These are phyloP conservation scores for Aspergillus bridgeri DNA, from an alignment of 495 filamentous ascomycete genomes.

Conservation along the genomic window DNA sequence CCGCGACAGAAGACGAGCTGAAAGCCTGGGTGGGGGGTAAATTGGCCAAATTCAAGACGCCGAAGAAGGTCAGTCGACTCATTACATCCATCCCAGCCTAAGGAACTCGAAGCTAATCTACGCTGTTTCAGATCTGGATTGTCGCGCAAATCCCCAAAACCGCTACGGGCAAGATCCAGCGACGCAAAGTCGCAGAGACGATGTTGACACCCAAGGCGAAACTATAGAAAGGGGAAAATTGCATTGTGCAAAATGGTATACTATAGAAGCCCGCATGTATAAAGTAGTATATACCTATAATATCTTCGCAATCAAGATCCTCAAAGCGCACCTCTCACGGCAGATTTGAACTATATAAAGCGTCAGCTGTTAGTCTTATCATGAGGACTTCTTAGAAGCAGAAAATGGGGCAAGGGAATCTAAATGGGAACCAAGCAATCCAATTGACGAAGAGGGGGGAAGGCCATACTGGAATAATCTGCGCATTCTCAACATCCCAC, in stretches of 20 bases:
- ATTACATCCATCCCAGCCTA: not conserved
- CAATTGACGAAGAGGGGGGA: not conserved
- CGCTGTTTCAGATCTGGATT: conserved; percentile 63
- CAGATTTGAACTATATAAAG: conserved; percentile 37
- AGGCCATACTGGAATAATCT: conserved; percentile 45
- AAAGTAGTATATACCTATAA: not conserved
- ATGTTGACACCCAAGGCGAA: conserved; percentile 59
- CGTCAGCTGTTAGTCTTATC: no score
- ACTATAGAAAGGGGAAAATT: conserved; percentile 19
- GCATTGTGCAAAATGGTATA: not conserved
- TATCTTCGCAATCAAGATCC: not conserved
- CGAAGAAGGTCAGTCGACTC: conserved; percentile 63
- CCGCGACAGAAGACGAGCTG: conserved; percentile 53
- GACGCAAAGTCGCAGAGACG: conserved; percentile 72
- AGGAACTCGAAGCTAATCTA: not conserved
- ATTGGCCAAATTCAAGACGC: conserved; percentile 80
- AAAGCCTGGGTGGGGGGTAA: conserved; percentile 62
- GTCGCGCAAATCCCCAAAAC: conserved; percentile 82
- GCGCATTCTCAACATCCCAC: conserved; percentile 79
- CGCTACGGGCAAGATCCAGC: conserved; percentile 84
- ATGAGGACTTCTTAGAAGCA: no score
- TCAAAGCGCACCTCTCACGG: conserved; percentile 25
- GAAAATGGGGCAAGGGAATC: no score
- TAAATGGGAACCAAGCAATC: not conserved
- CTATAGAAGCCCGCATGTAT: not conserved